Conservation (phyloP, 176 grass and related monocot species). For the Saccharum spontaneum region DNA sequence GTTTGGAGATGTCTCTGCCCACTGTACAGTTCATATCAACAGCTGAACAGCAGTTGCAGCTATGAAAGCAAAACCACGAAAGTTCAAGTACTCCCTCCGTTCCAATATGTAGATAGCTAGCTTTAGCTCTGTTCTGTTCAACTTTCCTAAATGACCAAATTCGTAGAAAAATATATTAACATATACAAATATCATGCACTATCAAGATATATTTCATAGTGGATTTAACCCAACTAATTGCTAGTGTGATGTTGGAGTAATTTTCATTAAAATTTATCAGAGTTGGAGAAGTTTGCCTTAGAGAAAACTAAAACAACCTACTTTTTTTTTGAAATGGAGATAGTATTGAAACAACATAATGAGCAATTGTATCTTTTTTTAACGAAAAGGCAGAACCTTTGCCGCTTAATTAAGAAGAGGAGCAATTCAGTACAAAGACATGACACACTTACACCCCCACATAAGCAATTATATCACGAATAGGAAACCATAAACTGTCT, state of each 20-base stretch:
- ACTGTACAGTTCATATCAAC: neutral
- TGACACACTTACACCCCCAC: neutral
- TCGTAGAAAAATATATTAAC: neutral
- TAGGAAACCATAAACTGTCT: neutral
- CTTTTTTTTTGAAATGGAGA: neutral
- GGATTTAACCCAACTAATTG: neutral
- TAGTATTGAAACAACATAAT: neutral
- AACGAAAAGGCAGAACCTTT: neutral
- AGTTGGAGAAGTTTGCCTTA: neutral
- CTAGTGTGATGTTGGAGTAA: neutral
- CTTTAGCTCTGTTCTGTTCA: neutral
- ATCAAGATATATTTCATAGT: neutral
- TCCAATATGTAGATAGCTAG: too few species aligned
- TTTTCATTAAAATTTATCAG: neutral
- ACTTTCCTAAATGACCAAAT: neutral
- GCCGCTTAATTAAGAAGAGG: neutral
- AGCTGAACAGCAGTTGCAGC: too few species aligned
- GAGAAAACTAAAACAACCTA: neutral
- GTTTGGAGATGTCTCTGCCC: neutral
- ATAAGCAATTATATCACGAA: neutral
- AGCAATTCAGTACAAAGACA: neutral
- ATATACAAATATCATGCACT: neutral
- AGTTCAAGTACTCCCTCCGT: neutral
- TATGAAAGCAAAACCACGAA: neutral
- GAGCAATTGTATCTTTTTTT: neutral